Conservation (phyloP, 169 alveolate species). For the Besnoitia besnoiti region DNA sequence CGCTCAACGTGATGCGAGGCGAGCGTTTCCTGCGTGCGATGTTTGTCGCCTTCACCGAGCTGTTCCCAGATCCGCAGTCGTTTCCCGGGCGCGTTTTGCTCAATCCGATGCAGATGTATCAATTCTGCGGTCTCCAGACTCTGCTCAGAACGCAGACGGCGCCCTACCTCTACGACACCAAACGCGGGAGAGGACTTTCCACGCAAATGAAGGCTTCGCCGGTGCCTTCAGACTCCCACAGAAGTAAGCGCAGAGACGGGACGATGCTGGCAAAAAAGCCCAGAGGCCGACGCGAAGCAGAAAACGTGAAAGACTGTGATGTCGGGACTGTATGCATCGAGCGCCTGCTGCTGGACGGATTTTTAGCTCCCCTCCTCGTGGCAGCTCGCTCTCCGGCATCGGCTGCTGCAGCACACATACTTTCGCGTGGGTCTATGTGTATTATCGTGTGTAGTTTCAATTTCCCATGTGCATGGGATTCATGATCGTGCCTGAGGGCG, state of each 20-base stretch:
- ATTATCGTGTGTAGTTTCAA: too few species aligned
- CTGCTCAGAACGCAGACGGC: background rate
- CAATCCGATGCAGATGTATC: background rate
- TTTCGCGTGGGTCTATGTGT: too few species aligned
- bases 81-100: background rate
- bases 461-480: too few species aligned
- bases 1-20: slow-evolving; percentile 2
- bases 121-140: slow-evolving; percentile 15
- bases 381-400: too few species aligned
- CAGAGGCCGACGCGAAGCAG: too few species aligned
- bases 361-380: too few species aligned
- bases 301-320: too few species aligned
- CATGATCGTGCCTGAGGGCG: too few species aligned
- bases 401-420: too few species aligned
- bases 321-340: too few species aligned
- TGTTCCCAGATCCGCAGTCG: background rate
- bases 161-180: background rate
- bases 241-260: background rate
- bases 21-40: background rate
- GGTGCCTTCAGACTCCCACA: background rate
- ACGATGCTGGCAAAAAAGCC: too few species aligned
- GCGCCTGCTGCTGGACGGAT: too few species aligned
- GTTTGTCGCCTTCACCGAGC: background rate
- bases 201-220: slow-evolving; percentile 26
- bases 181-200: background rate